Evolutionary conservation across 2,329 filamentous ascomycete species (phyloP).

Genomic region (Fusarium sp.): DNA sequence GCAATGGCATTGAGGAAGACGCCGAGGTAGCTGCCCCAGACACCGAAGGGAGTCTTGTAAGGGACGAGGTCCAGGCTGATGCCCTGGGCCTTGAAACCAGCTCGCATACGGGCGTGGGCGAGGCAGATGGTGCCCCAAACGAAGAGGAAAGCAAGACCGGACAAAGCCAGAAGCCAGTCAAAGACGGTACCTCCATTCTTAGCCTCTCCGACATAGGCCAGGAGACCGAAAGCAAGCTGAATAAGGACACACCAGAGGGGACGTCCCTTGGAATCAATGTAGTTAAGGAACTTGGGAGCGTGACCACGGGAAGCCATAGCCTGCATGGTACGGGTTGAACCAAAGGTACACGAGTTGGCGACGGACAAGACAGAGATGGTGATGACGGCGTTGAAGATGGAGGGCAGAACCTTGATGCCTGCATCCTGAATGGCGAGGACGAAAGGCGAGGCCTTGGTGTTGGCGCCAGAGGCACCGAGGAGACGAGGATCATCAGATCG

Average conservation of each 20-base stretch:
- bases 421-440: constrained; percentile 91
- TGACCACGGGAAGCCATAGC: constrained; percentile 88
- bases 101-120: constrained; percentile 88
- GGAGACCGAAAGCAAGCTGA: constrained; percentile 73
- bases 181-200: constrained; percentile 71
- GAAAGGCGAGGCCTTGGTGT: constrained; percentile 85
- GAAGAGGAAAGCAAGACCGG: constrained; percentile 77
- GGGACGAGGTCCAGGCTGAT: constrained; percentile 78
- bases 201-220: constrained; percentile 79
- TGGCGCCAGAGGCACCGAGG: constrained; percentile 63
- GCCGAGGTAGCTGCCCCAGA: constrained; percentile 84
- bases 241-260: constrained; percentile 77
- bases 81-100: constrained; percentile 74
- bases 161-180: constrained; percentile 81
- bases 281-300: constrained; percentile 79
- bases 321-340: constrained; percentile 87
- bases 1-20: constrained; percentile 78
- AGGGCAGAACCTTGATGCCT: constrained; percentile 81
- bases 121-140: constrained; percentile 88
- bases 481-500: constrained; percentile 74
- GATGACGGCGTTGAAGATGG: constrained; percentile 94
- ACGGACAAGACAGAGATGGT: constrained; percentile 92
- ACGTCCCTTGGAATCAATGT: constrained; percentile 83
- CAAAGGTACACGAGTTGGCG: constrained; percentile 91
- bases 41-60: constrained; percentile 80